A percentile compares a stretch with the other conserved stretches of the same genome.
Evolutionary conservation across 2,329 filamentous ascomycete species (phyloP).

Genomic region (Sarocladium brachiariae): DNA sequence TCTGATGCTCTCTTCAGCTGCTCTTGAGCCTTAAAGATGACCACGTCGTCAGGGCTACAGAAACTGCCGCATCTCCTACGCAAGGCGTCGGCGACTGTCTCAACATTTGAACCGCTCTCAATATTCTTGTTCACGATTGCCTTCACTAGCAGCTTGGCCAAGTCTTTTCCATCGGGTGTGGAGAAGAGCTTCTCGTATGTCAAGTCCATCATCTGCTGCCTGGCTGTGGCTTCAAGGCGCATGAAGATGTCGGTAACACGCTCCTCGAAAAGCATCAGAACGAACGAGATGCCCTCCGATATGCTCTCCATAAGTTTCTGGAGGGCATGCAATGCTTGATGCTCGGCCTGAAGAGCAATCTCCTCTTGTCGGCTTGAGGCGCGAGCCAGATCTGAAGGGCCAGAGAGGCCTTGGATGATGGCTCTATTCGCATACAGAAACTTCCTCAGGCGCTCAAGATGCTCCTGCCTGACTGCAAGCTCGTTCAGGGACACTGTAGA

Average conservation of each 20-base stretch:
- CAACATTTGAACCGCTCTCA: constrained; percentile 91
- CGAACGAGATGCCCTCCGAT: constrained; percentile 94
- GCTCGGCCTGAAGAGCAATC: constrained; percentile 85
- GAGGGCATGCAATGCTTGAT: constrained; percentile 82
- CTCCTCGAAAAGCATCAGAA: constrained; percentile 91
- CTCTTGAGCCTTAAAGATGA: constrained; percentile 98
- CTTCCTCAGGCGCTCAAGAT: constrained; percentile 67
- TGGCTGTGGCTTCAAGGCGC: constrained; percentile 63
- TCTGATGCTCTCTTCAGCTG: constrained; percentile 84
- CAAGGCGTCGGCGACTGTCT: constrained; percentile 93
- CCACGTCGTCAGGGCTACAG: constrained; percentile 93
- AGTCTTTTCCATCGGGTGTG: constrained; percentile 68
- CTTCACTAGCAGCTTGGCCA: constrained; percentile 92
- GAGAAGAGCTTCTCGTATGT: constrained; percentile 89
- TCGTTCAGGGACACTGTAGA: constrained; percentile 64
- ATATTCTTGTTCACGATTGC: constrained; percentile 98
- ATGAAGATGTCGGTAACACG: constrained; percentile 80
- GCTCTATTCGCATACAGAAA: constrained; percentile 85
- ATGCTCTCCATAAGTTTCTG: constrained; percentile 83
- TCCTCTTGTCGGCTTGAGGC: constrained; percentile 82
- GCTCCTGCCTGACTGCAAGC: constrained; percentile 69
- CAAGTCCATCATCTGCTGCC: constrained; percentile 63
- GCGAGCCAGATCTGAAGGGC: constrained; percentile 74
- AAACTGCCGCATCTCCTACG: constrained; percentile 91
- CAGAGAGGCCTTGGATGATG: constrained; percentile 90